Conservation (phyloP, 202 grass and related monocot species). For the Setaria italica region DNA sequence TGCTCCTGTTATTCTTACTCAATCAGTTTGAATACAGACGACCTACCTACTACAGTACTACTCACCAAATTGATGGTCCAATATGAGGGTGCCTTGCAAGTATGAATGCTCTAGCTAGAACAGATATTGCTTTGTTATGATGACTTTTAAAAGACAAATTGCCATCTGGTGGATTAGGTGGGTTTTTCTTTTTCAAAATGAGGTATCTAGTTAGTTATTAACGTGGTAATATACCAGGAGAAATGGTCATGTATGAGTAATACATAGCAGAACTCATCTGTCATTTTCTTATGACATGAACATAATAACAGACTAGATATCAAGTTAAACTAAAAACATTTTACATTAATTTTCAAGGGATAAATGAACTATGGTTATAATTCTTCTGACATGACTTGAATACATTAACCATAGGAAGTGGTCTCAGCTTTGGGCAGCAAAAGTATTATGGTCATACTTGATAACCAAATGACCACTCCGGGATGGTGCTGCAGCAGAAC, state of each 20-base stretch:
- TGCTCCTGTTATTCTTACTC: not conserved
- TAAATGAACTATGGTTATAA: slow-evolving; percentile 11
- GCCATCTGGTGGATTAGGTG: slow-evolving; percentile 26
- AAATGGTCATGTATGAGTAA: not conserved
- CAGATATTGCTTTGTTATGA: slow-evolving; percentile 26
- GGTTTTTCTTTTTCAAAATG: slow-evolving; percentile 19
- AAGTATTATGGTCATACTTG: slow-evolving; percentile 92
- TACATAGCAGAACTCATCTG: not conserved
- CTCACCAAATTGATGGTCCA: slow-evolving; percentile 51
- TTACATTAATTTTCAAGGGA: not conserved
- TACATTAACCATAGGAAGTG: slow-evolving; percentile 61
- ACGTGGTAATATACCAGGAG: slow-evolving; percentile 7
- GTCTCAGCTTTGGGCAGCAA: slow-evolving; percentile 72
- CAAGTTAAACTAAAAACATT: not conserved
- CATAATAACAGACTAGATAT: not conserved
- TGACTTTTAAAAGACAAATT: slow-evolving; percentile 35
- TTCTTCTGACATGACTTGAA: slow-evolving; percentile 38
- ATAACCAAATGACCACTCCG: slow-evolving; percentile 91
- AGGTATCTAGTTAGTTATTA: slow-evolving; percentile 32
- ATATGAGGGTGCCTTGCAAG: slow-evolving; percentile 51
- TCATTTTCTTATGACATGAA: slow-evolving; percentile 25
- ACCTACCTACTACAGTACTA: slow-evolving; percentile 33
- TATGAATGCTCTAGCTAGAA: slow-evolving; percentile 33
- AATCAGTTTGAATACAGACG: not conserved
- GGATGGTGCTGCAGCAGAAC: slow-evolving; percentile 84